Evolutionary conservation across 805 yeast genomes (phyloP).

Genomic region (Ogataea corticis): DNA sequence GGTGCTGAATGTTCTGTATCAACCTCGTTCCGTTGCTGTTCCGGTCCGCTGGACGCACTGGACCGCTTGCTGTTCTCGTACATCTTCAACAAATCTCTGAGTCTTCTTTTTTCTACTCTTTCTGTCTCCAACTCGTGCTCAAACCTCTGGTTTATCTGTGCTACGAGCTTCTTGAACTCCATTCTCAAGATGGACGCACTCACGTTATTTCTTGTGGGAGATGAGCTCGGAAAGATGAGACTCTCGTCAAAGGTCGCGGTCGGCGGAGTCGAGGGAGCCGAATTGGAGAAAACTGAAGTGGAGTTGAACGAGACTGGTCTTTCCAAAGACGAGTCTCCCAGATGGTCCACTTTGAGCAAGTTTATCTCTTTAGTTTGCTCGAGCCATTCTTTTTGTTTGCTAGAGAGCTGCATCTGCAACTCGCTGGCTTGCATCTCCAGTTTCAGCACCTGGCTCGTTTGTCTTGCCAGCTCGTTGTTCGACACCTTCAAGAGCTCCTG

Average conservation of each 20-base stretch:
- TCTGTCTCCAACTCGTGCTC: conserved; percentile 60
- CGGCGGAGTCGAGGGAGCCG: conserved; percentile 22
- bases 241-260: conserved; percentile 12
- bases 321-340: conserved; percentile 35
- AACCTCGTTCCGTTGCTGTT: too few relatives aligned
- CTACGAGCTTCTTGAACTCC: conserved; percentile 67
- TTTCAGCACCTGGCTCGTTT: conserved; percentile 37
- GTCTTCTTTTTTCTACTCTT: conserved; percentile 47
- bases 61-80: conserved; percentile 21
- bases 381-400: conserved; percentile 42
- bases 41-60: not conserved
- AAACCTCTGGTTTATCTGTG: conserved; percentile 60
- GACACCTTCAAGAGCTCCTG: conserved; percentile 51
- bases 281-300: not conserved
- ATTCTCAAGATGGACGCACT: conserved; percentile 58
- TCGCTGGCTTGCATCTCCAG: conserved; percentile 39
- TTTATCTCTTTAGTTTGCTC: conserved; percentile 47
- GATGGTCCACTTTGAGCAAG: conserved; percentile 43
- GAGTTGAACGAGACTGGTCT: conserved; percentile 19
- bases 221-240: conserved; percentile 8
- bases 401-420: conserved; percentile 29
- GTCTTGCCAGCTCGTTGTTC: conserved; percentile 37
- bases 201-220: conserved; percentile 30
- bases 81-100: conserved; percentile 42
- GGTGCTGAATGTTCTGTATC: too few relatives aligned